Conservation (phyloP, 1,284 basidiomycete genomes). For the Marasmius tenuissimus region DNA sequence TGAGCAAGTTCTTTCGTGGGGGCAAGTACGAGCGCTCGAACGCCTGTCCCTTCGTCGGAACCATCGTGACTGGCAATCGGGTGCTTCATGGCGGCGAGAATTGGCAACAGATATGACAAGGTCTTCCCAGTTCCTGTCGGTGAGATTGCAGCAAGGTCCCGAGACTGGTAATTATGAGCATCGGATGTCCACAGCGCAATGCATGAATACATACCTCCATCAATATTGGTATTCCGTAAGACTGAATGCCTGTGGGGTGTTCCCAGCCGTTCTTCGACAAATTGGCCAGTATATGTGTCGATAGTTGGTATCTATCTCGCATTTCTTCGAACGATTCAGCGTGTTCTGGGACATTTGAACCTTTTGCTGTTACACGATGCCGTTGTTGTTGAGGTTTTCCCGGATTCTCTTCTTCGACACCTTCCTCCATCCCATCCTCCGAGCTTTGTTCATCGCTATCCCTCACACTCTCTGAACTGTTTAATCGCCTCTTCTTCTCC, state of each 20-base stretch:
- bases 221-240: slow-evolving; percentile 72
- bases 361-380: slow-evolving; percentile 72
- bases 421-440: slow-evolving; percentile 25
- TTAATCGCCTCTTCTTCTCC: slow-evolving; percentile 33
- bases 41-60: slow-evolving; percentile 53
- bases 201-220: slow-evolving; percentile 51
- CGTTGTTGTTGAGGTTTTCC: slow-evolving; percentile 30
- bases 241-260: slow-evolving; percentile 72
- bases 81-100: slow-evolving; percentile 65
- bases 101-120: slow-evolving; percentile 83
- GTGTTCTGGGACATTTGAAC: slow-evolving; percentile 58
- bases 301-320: slow-evolving; percentile 52
- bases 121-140: slow-evolving; percentile 97
- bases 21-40: slow-evolving; percentile 81
- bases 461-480: slow-evolving; percentile 29
- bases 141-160: slow-evolving; percentile 88
- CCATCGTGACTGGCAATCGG: slow-evolving; percentile 53
- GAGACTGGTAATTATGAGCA: slow-evolving; percentile 39
- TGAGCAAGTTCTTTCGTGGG: slow-evolving; percentile 97
- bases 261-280: slow-evolving; percentile 58
- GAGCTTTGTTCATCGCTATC: slow-evolving; percentile 31
- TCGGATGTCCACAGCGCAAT: slow-evolving; percentile 4
- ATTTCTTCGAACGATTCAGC: slow-evolving; percentile 62
- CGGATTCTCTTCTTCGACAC: slow-evolving; percentile 3
- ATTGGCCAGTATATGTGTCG: slow-evolving; percentile 62